Evolutionary conservation across 352 stramenopile genomes (phyloP), one percentile per base, ranked within the genome.

Genomic region (Phytophthora aleatoria): DNA sequence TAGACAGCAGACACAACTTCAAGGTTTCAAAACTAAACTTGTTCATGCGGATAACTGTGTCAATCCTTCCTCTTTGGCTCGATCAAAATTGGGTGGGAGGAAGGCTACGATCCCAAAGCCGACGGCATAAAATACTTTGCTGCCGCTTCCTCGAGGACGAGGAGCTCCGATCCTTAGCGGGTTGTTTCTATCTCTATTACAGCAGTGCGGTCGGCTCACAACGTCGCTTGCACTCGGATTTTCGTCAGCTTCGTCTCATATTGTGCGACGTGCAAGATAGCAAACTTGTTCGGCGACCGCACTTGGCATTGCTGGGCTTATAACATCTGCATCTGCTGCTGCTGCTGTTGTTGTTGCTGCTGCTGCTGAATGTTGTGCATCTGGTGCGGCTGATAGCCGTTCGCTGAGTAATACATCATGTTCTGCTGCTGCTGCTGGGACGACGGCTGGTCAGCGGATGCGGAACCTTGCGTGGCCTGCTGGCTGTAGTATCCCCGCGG

Each of bases 321-420:
- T 82, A 87, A 83, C 68, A 90, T 81, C 58, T 88, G 84, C 84
- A 92, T 90, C 64, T 83, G 74, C 55, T 71, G 62, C 28, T 52
- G 47, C 13, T 52, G 47, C 39, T 70, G 64, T 64, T 78, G 75
- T n/a, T 41, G 35, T 0, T 41, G 35, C 10, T 48, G 42, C 15
- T 48, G 42, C 50, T 71, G 64, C 64, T 79, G 76, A 64, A 87
- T 70, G 74, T 67, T 82, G 73, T 92, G 84, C 81, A 92, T 90
- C 73, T 87, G 84, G 54, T 92, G 81, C 65, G 74, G 74, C 39
- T 63, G 67, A 61, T 73, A 87, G 27, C 77, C 76, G 63, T 83
- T 88, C 28, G 74, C 58, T 50, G 79, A 81, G 77, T 91, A 91
- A 68, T 92, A 92, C 80, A 91, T 83, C 74, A 89, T 88, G 65